Percentiles rank a stretch among this genome's conserved stretches.
Conservation (phyloP, 2,329 filamentous ascomycete species). For the Fusarium denticulatum region DNA sequence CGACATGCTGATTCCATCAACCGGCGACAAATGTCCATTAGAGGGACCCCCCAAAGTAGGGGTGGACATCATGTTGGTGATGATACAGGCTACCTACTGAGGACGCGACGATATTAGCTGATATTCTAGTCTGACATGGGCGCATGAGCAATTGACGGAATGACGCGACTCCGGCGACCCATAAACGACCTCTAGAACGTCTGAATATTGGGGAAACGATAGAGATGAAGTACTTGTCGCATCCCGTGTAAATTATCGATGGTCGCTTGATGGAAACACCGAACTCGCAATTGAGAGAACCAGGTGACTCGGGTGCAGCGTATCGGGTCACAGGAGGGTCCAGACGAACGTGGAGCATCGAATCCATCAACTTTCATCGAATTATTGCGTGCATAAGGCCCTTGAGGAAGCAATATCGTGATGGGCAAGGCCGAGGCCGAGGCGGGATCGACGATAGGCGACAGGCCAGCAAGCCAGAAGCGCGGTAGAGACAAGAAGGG, state of each 20-base stretch:
- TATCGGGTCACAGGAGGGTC: constrained; percentile 44
- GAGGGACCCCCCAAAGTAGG: constrained; percentile 69
- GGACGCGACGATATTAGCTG: constrained; percentile 51
- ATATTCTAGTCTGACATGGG: constrained; percentile 21
- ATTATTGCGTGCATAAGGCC: constrained; percentile 37
- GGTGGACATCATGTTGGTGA: constrained; percentile 71
- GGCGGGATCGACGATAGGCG: constrained; percentile 51
- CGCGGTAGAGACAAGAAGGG: constrained; percentile 40
- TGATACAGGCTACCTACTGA: constrained; percentile 65
- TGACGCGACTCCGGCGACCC: constrained; percentile 45
- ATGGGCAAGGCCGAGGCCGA: constrained; percentile 47
- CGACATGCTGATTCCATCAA: constrained; percentile 55
- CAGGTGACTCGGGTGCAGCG: constrained; percentile 32
- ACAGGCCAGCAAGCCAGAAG: constrained; percentile 48
- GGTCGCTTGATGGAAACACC: constrained; percentile 58
- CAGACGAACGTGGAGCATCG: constrained; percentile 47
- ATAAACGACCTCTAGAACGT: constrained; percentile 32
- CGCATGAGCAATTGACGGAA: constrained; percentile 33
- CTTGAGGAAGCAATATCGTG: constrained; percentile 48
- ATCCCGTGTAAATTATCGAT: constrained; percentile 56
- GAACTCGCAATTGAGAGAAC: constrained; percentile 55
- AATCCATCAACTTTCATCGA: constrained; percentile 49
- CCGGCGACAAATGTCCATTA: constrained; percentile 73
- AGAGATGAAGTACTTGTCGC: constrained; percentile 55
- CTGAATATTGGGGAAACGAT: constrained; percentile 38